Percentiles rank a stretch among this genome's conserved stretches.
phyloP scores from a whole-genome alignment of 2,329 filamentous ascomycete species.

The Parascedosporium putredinis region DNA sequence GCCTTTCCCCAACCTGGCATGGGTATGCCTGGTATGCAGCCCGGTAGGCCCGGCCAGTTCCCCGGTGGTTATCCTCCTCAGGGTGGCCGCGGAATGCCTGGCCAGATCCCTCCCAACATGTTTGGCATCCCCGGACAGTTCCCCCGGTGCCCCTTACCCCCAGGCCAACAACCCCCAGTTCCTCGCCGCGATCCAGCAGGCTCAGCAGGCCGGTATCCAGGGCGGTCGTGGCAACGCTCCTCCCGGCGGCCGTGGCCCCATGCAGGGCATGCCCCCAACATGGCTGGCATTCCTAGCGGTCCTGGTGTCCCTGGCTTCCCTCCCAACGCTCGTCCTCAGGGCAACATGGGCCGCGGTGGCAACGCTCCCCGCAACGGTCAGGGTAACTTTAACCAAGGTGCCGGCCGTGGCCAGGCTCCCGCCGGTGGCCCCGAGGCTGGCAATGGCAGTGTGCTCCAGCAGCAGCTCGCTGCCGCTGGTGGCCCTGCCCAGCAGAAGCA shows the following conservation, averaged over 20 bases:
- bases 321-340: conserved; percentile 43
- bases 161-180: conserved; percentile 72
- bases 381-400: conserved; percentile 34
- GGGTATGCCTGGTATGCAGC: conserved; percentile 62
- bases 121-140: conserved; percentile 74
- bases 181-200: conserved; percentile 75
- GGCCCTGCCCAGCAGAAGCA: conserved; percentile 85
- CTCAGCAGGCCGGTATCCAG: conserved; percentile 44
- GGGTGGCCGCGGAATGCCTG: conserved; percentile 77
- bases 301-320: conserved; percentile 47
- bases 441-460: conserved; percentile 38
- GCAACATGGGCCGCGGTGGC: conserved; percentile 35
- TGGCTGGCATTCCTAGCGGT: conserved; percentile 33
- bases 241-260: conserved; percentile 60
- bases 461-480: conserved; percentile 41
- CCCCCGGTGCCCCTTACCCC: conserved; percentile 63
- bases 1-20: conserved; percentile 54
- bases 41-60: conserved; percentile 78
- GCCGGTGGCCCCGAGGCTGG: conserved; percentile 14
- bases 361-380: conserved; percentile 28
- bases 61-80: conserved; percentile 73
- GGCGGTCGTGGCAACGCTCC: conserved; percentile 53
- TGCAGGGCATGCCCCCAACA: conserved; percentile 65
- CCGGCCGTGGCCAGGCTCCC: conserved; percentile 29
- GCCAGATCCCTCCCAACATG: conserved; percentile 79